Evolutionary conservation across 2,329 filamentous ascomycete genomes (phyloP).

Genomic region (Venturia oleaginea): DNA sequence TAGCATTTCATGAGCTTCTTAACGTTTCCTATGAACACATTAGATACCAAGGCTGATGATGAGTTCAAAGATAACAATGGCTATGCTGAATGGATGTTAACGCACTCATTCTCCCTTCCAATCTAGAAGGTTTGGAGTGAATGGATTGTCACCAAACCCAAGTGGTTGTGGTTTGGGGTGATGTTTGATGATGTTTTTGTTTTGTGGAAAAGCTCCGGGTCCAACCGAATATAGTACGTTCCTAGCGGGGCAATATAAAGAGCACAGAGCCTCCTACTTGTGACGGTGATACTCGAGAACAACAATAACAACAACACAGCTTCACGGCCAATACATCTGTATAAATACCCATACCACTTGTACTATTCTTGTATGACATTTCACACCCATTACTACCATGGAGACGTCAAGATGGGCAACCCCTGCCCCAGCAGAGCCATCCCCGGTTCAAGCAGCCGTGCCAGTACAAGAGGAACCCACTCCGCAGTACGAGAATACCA

Average conservation of each 20-base stretch:
- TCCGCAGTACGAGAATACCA: neutral
- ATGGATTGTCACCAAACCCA: no score
- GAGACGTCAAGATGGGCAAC: conserved; percentile 2
- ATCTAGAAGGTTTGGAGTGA: no score
- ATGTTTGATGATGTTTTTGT: no score
- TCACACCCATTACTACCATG: neutral
- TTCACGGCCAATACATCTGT: neutral
- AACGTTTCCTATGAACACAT: no score
- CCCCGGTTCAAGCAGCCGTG: neutral
- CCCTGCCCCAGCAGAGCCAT: neutral
- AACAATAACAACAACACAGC: neutral
- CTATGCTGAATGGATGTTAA: no score
- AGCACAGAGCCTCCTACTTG: neutral
- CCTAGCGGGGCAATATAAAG: neutral
- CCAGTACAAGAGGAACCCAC: neutral
- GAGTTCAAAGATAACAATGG: no score
- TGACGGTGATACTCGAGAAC: neutral
- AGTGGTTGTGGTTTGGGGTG: no score
- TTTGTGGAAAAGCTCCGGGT: no score
- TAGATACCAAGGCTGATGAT: no score
- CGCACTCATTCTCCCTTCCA: no score
- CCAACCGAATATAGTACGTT: no score
- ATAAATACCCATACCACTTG: neutral
- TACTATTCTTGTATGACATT: neutral
- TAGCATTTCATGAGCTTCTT: no score